Base-by-base conservation (phyloP, 495 filamentous ascomycete species). In the Margaritispora aquatica region DNA sequence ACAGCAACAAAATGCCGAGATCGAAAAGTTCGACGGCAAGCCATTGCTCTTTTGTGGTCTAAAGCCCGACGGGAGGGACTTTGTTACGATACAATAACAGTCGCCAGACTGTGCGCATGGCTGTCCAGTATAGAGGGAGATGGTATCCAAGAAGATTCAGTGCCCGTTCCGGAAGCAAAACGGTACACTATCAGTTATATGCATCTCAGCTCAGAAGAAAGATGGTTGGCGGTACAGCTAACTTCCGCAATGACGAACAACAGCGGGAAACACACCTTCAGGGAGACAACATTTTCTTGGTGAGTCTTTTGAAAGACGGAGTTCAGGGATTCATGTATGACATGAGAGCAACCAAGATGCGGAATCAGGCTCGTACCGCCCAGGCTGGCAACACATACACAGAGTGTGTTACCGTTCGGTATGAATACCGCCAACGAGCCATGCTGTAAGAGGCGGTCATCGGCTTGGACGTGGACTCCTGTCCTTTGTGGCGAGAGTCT, bases 51-150 rank as follows among this genome's bases (percentile, higher is more conserved):
- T 2, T 66, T 81, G 4, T 68, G 69, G 50, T 59, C 66, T 0
- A 62, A 69, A 20, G 69, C 70, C 1, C 66, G 76, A 7, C 73
- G 76, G 60, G 79, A 82, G 65, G 79, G 78, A 9, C 61, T 79
- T 1, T 79, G 74, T 31, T 67, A 64, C 53, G 64, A 67, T 41
- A 67, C 64, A 0, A 67, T 67, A 31, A 57, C 56, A 8, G 64
- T 67, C 19, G 64, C 64, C 8, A 49, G 64, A 24, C 55, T 67
- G 2, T 67, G 64, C 44, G 61, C 64, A 22, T 67, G 64, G 64
- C 24, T 67, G 46, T 53, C 58, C 21, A 61, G 58, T 50, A 64
- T 67, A 26, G 64, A 67, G 44, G 61, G 64, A 15, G 64, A 67
- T n/a, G 64, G 64, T 20, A 57, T 63, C 11, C 58, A 47, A 31